Evolutionary conservation across 2,329 filamentous ascomycete genomes (phyloP), one percentile per base, ranked within the genome.

Genomic region (Cladosporium sp.): DNA sequence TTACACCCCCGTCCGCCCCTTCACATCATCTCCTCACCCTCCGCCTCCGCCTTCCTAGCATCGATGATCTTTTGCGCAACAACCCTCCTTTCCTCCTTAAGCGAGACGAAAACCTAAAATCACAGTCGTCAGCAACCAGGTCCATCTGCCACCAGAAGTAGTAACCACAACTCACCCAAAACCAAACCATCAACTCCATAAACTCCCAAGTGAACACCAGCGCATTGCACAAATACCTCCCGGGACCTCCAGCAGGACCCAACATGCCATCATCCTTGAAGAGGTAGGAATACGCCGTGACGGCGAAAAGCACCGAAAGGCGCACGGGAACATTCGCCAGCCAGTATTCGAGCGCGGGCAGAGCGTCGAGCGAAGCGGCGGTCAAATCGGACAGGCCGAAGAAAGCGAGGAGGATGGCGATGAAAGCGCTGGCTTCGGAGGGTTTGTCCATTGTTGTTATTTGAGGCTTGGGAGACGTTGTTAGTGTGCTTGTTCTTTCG

Each of bases 121-220:
- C 27, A 15, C 30, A 11, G 24, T n/a, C 15, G 17, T 52, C 50
- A 49, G 44, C 30, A 15, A 43, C 51, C 40, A 50, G 36, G 19
- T 22, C 15, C 8, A n/a, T n/a, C n/a, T n/a, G n/a, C n/a, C n/a
- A n/a, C n/a, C n/a, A n/a, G n/a, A n/a, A n/a, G n/a, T n/a, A n/a
- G n/a, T n/a, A n/a, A n/a, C n/a, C n/a, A n/a, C n/a, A n/a, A 67
- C 74, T 56, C 65, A 83, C 83, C 90, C 90, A 96, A 69, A 95
- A 90, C 89, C 90, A 96, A 54, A 80, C 79, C 58, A 89, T 76
- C 67, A 89, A 81, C 74, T 96, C 91, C 64, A 95, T 64, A 62
- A 96, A 93, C 7, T 82, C 83, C 70, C 89, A 93, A 0, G 86
- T 84, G 65, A 96, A 95, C 36, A 95, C 82, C 36, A 95, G 74